A percentile compares a stretch with the other conserved stretches of the same genome.
Evolutionary conservation across 805 yeast genomes (phyloP).

Genomic region (Hanseniaspora guilliermondii): DNA sequence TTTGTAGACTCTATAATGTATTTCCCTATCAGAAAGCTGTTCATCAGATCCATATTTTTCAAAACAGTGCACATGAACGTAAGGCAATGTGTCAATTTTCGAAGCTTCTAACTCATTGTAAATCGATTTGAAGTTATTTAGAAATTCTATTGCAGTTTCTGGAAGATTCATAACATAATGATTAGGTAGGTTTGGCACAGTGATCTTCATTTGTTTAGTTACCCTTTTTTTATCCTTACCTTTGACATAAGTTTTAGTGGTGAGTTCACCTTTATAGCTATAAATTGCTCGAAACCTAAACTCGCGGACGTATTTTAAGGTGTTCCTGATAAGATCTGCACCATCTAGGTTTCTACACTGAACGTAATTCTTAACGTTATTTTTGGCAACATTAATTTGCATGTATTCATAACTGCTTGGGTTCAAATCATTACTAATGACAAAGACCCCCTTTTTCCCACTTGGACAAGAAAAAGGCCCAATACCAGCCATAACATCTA

Average conservation of each 20-base stretch:
- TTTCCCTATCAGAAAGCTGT: constrained; percentile 49
- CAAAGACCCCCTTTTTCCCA: constrained; percentile 67
- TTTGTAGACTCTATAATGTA: constrained; percentile 52
- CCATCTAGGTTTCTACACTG: constrained; percentile 67
- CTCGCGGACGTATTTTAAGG: constrained; percentile 32
- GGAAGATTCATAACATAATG: constrained; percentile 95
- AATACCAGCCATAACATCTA: constrained; percentile 96
- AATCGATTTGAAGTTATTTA: constrained; percentile 66
- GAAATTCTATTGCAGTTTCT: constrained; percentile 75
- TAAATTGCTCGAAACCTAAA: neutral
- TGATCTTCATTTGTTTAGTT: constrained; percentile 18
- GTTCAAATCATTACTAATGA: constrained; percentile 84
- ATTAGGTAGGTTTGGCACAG: constrained; percentile 43
- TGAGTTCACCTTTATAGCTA: constrained; percentile 28
- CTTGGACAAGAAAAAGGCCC: constrained; percentile 98
- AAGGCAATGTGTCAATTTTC: constrained; percentile 44
- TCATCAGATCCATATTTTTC: constrained; percentile 72
- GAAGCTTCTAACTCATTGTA: constrained; percentile 35
- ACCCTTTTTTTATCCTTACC: constrained; percentile 26
- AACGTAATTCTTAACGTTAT: constrained; percentile 52
- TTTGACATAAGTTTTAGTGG: constrained; percentile 29
- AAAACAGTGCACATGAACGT: constrained; percentile 81
- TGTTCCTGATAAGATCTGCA: constrained; percentile 53
- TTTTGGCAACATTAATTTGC: constrained; percentile 46
- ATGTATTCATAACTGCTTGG: constrained; percentile 73